A percentile compares a stretch with the other conserved stretches of the same genome.
These are phyloP conservation scores for Calophaca sinica DNA, from an alignment of 306 rosid species.

Conservation along the genomic window DNA sequence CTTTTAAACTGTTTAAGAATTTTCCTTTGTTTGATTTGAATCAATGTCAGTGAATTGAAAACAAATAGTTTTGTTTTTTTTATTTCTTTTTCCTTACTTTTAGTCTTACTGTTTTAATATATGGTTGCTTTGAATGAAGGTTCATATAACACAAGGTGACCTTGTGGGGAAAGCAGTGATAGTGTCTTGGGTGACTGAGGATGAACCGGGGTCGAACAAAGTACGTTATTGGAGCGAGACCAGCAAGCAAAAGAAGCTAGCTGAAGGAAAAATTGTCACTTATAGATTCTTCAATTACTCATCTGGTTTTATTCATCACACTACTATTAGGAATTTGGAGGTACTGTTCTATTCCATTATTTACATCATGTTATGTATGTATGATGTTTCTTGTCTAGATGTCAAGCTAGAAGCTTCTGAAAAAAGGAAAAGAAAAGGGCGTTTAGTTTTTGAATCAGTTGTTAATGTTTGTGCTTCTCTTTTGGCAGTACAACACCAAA, in stretches of 20 bases:
- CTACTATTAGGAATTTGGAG: constrained; percentile 66
- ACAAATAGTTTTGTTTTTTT: background rate
- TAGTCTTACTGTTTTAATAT: constrained; percentile 16
- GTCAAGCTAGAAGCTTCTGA: background rate
- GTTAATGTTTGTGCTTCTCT: constrained; percentile 33
- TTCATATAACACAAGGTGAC: constrained; percentile 95
- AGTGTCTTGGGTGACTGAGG: constrained; percentile 80
- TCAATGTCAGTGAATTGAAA: background rate
- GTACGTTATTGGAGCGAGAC: constrained; percentile 78
- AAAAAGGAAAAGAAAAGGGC: background rate
- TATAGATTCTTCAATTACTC: constrained; percentile 75
- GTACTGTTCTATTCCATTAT: constrained; percentile 46
- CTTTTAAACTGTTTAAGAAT: background rate
- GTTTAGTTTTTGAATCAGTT: constrained; percentile 34
- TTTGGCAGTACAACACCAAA: constrained; percentile 70
- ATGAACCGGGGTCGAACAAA: constrained; percentile 67
- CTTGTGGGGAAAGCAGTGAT: constrained; percentile 76
- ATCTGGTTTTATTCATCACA: constrained; percentile 88
- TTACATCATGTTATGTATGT: background rate
- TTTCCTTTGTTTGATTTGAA: constrained; percentile 21
- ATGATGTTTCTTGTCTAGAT: background rate
- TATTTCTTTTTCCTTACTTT: background rate
- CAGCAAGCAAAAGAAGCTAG: constrained; percentile 43
- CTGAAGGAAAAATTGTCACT: constrained; percentile 56
- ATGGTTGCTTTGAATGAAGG: constrained; percentile 55